Conservation (phyloP, 2,329 filamentous ascomycete genomes). For the Fusarium oligoseptatum region DNA sequence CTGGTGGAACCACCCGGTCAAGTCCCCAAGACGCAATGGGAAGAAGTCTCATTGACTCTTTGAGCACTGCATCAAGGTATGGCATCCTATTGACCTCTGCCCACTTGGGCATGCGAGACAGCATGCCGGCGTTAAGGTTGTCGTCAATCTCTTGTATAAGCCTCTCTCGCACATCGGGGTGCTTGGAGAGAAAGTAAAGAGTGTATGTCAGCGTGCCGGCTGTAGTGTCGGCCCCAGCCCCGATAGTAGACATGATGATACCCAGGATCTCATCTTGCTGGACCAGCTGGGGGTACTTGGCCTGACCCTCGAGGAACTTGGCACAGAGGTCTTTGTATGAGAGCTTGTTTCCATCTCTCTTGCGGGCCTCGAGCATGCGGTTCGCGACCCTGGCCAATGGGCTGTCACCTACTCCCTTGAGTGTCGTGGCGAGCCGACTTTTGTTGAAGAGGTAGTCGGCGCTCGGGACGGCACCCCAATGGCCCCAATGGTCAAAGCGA, state of each 20-base stretch:
- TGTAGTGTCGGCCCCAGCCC: background rate
- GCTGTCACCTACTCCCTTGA: background rate
- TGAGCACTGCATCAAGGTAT: background rate
- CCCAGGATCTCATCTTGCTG: background rate
- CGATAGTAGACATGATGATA: background rate
- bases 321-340: background rate
- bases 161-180: background rate
- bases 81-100: background rate
- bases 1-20: background rate
- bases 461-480: background rate
- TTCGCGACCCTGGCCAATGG: background rate
- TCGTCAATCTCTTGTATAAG: background rate
- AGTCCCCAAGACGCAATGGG: background rate
- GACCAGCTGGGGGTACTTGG: background rate
- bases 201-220: background rate
- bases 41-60: background rate
- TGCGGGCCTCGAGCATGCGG: background rate
- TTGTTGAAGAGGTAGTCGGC: background rate
- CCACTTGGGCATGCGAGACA: background rate
- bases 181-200: background rate
- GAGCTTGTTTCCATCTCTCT: background rate
- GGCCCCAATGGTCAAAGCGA: background rate
- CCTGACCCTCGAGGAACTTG: background rate
- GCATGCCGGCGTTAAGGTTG: background rate
- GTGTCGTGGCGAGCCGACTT: background rate